These are phyloP conservation scores for Botrytis sinoallii DNA, from an alignment of 2,329 filamentous ascomycete species.

Conservation along the genomic window DNA sequence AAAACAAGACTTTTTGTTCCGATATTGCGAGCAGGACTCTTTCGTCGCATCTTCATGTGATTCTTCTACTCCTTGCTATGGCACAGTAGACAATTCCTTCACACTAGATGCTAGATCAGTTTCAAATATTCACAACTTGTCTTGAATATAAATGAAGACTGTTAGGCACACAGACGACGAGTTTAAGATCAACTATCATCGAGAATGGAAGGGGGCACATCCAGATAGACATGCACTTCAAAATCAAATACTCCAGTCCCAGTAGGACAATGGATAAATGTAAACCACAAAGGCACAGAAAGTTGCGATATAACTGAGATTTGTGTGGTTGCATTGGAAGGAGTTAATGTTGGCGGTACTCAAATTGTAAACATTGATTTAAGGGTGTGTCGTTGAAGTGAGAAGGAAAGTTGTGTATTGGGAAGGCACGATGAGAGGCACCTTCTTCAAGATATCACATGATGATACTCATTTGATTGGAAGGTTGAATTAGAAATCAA, in stretches of 20 bases:
- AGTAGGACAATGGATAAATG: background rate
- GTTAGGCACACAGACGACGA: background rate
- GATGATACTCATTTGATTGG: background rate
- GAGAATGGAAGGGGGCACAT: no score
- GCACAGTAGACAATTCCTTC: fast-evolving
- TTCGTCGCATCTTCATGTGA: background rate
- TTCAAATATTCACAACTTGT: background rate
- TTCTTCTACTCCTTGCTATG: background rate
- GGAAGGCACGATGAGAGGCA: background rate
- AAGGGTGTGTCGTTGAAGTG: background rate
- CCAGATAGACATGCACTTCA: background rate
- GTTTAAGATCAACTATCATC: background rate
- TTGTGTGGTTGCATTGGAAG: background rate
- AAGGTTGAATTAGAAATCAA: background rate
- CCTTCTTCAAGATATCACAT: background rate
- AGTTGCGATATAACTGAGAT: background rate
- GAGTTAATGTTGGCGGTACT: background rate
- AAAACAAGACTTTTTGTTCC: no score
- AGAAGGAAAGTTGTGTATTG: background rate
- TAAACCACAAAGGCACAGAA: background rate
- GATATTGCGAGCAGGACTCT: no score
- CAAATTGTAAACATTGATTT: background rate
- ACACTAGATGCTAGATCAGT: background rate
- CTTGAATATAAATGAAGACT: background rate
- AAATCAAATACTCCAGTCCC: background rate